Evolutionary conservation across 2,329 filamentous ascomycete species (phyloP).

Genomic region (Biscogniauxia mediterranea): DNA sequence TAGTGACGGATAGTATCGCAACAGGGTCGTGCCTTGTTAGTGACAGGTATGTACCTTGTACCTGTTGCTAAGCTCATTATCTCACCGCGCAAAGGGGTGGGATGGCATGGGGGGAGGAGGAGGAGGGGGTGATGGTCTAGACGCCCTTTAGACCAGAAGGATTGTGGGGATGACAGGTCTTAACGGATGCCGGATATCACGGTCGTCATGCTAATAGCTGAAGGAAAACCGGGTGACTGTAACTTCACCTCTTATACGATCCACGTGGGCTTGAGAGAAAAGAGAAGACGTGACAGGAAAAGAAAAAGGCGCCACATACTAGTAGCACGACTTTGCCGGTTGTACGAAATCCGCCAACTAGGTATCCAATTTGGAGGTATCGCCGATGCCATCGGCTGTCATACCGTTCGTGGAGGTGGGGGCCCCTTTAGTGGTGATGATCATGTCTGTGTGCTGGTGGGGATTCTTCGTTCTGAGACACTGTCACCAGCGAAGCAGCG

Average conservation of each 20-base stretch:
- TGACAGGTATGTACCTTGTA: not conserved
- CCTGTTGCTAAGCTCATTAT: no score
- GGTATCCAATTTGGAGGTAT: not conserved
- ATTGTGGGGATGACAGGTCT: not conserved
- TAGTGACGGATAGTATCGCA: not conserved
- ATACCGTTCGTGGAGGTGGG: not conserved
- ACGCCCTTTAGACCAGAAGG: not conserved
- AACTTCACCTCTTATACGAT: not conserved
- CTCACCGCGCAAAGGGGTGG: no score
- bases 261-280: not conserved
- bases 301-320: not conserved
- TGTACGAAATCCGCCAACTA: not conserved
- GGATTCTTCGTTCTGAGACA: not conserved
- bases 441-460: not conserved
- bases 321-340: not conserved
- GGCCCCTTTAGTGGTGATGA: not conserved
- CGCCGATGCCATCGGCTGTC: not conserved
- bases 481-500: not conserved
- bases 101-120: no score
- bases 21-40: not conserved
- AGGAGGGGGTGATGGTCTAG: not conserved
- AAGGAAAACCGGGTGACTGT: not conserved
- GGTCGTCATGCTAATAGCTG: not conserved
- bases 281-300: not conserved
- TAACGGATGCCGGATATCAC: not conserved